These are phyloP conservation scores for Toxoplasma gondii DNA, from an alignment of 169 alveolate genomes.

Conservation along the genomic window DNA sequence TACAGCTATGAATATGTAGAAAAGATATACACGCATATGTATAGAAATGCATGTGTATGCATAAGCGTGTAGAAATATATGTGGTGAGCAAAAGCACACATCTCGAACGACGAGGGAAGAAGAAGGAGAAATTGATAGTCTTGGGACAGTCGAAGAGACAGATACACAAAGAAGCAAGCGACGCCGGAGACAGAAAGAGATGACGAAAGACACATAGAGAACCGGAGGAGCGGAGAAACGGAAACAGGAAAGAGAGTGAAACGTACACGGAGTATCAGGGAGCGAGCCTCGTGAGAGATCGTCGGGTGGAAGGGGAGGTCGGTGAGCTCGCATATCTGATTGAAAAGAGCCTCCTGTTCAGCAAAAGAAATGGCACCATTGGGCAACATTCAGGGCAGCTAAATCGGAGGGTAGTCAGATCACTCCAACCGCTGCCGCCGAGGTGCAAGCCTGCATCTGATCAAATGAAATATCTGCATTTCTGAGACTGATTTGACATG, in stretches of 20 bases:
- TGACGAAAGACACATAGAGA: neutral
- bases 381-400: too few species aligned
- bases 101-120: neutral
- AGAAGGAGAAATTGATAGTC: neutral
- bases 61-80: too few species aligned
- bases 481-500: neutral
- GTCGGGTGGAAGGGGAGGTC: neutral
- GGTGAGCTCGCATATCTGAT: neutral
- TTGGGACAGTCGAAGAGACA: neutral
- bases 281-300: neutral
- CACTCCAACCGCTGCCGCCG: too few species aligned
- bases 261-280: neutral
- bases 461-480: neutral
- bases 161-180: neutral
- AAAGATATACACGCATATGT: too few species aligned
- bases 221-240: neutral
- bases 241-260: neutral
- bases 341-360: neutral
- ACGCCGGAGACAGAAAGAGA: neutral
- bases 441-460: too few species aligned
- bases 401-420: too few species aligned
- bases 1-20: too few species aligned
- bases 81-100: too few species aligned
- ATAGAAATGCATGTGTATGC: too few species aligned
- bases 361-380: too few species aligned